Evolutionary conservation across 164 flowering plant species (phyloP).

Genomic region (Vitis riparia): DNA sequence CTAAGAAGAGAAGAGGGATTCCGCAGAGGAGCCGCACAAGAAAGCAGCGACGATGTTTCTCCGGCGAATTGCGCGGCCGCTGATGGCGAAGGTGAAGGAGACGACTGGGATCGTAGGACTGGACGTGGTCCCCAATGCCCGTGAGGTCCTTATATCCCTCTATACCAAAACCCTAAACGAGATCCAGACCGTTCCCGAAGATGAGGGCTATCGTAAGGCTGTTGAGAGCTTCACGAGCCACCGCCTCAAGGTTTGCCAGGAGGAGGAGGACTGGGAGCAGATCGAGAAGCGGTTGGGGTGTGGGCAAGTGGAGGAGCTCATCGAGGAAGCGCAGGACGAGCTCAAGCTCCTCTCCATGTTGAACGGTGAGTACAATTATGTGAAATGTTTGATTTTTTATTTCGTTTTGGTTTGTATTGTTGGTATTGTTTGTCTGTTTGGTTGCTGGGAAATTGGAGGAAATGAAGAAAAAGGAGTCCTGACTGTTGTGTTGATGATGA

Average conservation of each 20-base stretch:
- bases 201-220: conserved; percentile 92
- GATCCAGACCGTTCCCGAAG: conserved; percentile 86
- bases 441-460: background rate
- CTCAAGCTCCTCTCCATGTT: conserved; percentile 76
- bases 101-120: conserved; percentile 96
- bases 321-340: conserved; percentile 93
- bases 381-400: background rate
- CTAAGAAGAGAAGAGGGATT: too few relatives aligned
- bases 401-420: background rate
- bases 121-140: conserved; percentile 92
- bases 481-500: too few relatives aligned
- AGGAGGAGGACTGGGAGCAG: conserved; percentile 88
- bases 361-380: conserved; percentile 56
- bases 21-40: too few relatives aligned
- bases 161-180: conserved; percentile 81
- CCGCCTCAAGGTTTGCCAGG: conserved; percentile 76
- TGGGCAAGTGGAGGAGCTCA: conserved; percentile 98
- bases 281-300: conserved; percentile 85
- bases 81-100: conserved; percentile 88
- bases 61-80: conserved; percentile 72
- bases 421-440: background rate
- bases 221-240: conserved; percentile 92
- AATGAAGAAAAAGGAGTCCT: too few relatives aligned
- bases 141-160: conserved; percentile 80
- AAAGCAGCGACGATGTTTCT: conserved; percentile 51